Evolutionary conservation across 2,329 filamentous ascomycete genomes (phyloP).

Genomic region (Chaetomium olivaceum): DNA sequence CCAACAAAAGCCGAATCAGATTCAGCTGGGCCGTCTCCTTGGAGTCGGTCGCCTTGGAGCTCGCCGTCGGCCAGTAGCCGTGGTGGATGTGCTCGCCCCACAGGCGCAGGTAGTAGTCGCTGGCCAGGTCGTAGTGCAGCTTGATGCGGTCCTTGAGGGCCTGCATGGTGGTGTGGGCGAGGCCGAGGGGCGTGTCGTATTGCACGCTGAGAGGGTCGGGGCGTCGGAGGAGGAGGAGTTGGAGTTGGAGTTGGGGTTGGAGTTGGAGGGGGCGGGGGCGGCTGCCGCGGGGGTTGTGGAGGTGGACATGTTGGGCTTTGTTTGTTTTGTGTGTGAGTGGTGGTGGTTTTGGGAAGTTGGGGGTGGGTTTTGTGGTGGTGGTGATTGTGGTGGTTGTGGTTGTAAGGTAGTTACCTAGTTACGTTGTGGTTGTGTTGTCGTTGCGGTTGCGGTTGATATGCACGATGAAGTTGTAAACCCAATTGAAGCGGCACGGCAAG

Average conservation of each 20-base stretch:
- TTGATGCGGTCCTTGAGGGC: slow-evolving; percentile 59
- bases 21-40: slow-evolving; percentile 61
- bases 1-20: slow-evolving; percentile 56
- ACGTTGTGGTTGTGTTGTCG: too few relatives aligned
- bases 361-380: neutral
- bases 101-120: slow-evolving; percentile 62
- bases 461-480: neutral
- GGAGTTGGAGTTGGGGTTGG: slow-evolving; percentile 6
- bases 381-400: neutral
- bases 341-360: neutral
- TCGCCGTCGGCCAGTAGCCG: slow-evolving; percentile 56
- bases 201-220: slow-evolving; percentile 44
- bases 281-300: too few relatives aligned
- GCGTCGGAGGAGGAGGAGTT: slow-evolving; percentile 26
- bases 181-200: slow-evolving; percentile 49
- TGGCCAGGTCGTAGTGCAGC: slow-evolving; percentile 61
- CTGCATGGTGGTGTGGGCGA: slow-evolving; percentile 49
- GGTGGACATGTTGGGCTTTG: too few relatives aligned
- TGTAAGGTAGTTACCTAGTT: neutral
- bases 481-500: neutral
- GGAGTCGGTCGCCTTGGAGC: slow-evolving; percentile 49
- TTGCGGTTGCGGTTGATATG: neutral
- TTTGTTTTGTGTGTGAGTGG: neutral
- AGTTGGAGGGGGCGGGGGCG: too few relatives aligned
- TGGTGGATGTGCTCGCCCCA: slow-evolving; percentile 67